phyloP scores from a whole-genome alignment of 345 rosid species.

The Citrus sp. region DNA sequence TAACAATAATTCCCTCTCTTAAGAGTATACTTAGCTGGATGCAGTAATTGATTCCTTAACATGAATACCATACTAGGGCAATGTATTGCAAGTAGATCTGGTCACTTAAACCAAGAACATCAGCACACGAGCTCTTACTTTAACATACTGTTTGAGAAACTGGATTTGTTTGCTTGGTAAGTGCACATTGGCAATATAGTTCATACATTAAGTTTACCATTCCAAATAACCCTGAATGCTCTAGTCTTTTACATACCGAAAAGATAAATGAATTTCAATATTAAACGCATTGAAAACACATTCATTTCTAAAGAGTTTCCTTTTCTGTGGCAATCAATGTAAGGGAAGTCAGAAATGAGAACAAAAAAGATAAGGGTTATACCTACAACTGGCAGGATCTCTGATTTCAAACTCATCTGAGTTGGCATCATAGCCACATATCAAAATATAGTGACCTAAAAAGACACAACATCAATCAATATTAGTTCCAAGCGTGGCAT shows the following conservation, averaged over 20 bases:
- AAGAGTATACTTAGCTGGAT: neutral
- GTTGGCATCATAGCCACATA: conserved; percentile 78
- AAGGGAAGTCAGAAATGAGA: neutral
- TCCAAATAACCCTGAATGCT: neutral
- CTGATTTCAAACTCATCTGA: conserved; percentile 90
- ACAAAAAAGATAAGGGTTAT: conserved; percentile 12
- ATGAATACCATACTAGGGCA: neutral
- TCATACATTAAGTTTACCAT: neutral
- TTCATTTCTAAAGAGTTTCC: neutral
- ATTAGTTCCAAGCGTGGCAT: neutral
- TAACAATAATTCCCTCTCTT: neutral
- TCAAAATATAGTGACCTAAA: conserved; percentile 85
- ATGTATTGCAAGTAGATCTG: neutral
- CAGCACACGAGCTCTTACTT: neutral
- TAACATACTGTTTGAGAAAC: neutral
- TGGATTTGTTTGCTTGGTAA: neutral
- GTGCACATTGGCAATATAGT: neutral
- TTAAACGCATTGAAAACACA: neutral
- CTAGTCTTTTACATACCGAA: neutral
- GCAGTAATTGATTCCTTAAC: neutral
- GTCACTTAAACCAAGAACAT: neutral
- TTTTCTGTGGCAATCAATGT: neutral
- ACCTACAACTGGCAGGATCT: conserved; percentile 96
- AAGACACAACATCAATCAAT: conserved; percentile 4
- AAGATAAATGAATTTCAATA: neutral